Evolutionary conservation across 371 early-diverging fungal species (phyloP), one percentile per base, ranked within the genome.

Genomic region (Mortierella sp.): DNA sequence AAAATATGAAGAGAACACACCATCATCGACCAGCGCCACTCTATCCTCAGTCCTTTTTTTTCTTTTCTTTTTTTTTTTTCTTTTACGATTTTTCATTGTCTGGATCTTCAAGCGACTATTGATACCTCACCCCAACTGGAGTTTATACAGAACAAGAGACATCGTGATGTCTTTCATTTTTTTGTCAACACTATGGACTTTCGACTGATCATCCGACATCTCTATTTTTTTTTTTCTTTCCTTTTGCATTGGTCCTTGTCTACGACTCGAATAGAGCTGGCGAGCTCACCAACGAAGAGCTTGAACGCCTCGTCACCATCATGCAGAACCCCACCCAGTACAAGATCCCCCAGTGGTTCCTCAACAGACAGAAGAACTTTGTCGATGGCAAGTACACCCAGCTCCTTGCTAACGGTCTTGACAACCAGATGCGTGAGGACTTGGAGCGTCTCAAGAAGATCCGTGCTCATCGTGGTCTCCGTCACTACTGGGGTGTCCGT

Each of bases 271-370:
- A 15, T 72, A 91, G 94, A 83, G 98, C 98, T 74, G 99, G 99
- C 88, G 98, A 98, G 85, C 88, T 98, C 68, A 87, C 89, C 81
- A 84, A 86, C 79, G 96, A 95, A 79, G 97, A 97, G 84, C 86
- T 95, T 53, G 92, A 95, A 82, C 90, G 92, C 69, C 84, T 96
- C 52, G 89, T 92, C 50, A 89, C 90, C 80, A 93, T 94, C 75
- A 89, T 97, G 80, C 91, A 92, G 84, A 91, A 96, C 87, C 96
- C 97, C 68, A 85, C 87, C 74, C 87, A 94, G 84, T 94, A 90
- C 90, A 96, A 96, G 86, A 96, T 99, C 85, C 99, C 99, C 80
- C 89, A 90, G 82, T 98, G 96, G 94, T 95, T 98, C 91, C 91
- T 97, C 44, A 99, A 99, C 93, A 88, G 96, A 81, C 97, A 97